Percentiles rank a stretch among this genome's conserved stretches.
These are phyloP conservation scores for Pelargonium australe DNA, from an alignment of 441 rosid genomes.

Conservation along the genomic window DNA sequence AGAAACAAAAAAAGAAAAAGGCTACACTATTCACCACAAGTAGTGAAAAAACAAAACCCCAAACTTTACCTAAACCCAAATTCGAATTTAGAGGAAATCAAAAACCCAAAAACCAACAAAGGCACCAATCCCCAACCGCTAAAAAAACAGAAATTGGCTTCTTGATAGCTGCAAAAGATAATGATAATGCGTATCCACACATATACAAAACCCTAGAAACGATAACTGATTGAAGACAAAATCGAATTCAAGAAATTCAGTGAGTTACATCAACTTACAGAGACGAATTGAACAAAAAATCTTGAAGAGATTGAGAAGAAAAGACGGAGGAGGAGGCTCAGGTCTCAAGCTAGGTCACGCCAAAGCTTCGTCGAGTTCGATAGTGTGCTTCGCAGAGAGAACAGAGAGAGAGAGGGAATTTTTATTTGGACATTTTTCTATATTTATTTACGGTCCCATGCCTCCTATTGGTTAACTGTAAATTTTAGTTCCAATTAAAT, in stretches of 20 bases:
- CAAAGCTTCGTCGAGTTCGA: neutral
- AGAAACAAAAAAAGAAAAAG: neutral
- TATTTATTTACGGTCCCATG: constrained; percentile 7
- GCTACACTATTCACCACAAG: no score
- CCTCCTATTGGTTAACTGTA: neutral
- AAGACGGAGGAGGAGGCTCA: constrained; percentile 9
- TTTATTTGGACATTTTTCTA: neutral
- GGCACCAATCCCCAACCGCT: neutral
- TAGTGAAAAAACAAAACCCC: no score
- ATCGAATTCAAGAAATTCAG: neutral
- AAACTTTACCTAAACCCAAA: neutral
- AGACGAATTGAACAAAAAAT: neutral
- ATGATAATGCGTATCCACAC: neutral
- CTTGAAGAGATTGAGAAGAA: neutral
- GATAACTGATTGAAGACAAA: neutral
- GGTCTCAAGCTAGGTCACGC: neutral
- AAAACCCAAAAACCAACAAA: neutral
- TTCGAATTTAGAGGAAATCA: neutral
- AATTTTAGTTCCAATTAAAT: neutral
- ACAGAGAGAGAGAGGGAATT: neutral
- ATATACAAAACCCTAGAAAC: constrained; percentile 1
- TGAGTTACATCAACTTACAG: neutral
- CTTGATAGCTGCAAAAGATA: neutral
- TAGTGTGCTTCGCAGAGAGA: neutral
- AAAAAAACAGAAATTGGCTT: neutral